These are phyloP conservation scores for Aquilaria agallochum DNA, from an alignment of 441 rosid species.

Conservation along the genomic window DNA sequence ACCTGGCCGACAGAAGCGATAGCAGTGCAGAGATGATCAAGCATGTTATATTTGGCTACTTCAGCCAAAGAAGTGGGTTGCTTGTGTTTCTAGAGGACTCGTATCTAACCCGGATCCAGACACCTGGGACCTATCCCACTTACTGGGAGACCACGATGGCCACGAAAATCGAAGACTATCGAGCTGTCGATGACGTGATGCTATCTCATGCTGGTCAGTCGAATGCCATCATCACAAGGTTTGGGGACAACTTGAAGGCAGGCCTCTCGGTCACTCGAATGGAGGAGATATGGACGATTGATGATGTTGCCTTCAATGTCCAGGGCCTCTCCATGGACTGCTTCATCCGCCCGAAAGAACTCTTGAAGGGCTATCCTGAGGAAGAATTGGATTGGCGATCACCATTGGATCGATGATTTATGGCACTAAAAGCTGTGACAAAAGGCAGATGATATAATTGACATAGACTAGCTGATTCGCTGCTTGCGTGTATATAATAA, in stretches of 20 bases:
- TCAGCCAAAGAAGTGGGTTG: slow-evolving; percentile 87
- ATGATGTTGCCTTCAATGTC: slow-evolving; percentile 81
- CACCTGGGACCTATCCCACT: slow-evolving; percentile 70
- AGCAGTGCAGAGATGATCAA: slow-evolving; percentile 90
- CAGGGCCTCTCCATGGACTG: slow-evolving; percentile 75
- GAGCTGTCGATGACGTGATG: slow-evolving; percentile 64
- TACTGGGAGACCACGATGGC: slow-evolving; percentile 95
- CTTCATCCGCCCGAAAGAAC: slow-evolving; percentile 84
- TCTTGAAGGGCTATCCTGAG: slow-evolving; percentile 34
- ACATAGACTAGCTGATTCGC: slow-evolving; percentile 12
- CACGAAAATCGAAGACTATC: slow-evolving; percentile 64
- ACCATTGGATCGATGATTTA: slow-evolving; percentile 17
- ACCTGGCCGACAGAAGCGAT: slow-evolving; percentile 69
- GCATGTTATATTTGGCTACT: slow-evolving; percentile 77
- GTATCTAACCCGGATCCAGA: slow-evolving; percentile 76
- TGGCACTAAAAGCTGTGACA: not conserved
- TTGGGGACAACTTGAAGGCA: slow-evolving; percentile 68
- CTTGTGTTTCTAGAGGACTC: slow-evolving; percentile 79
- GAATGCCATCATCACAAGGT: slow-evolving; percentile 65
- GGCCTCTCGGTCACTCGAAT: slow-evolving; percentile 72
- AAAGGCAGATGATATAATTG: not conserved
- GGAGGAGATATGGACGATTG: slow-evolving; percentile 83
- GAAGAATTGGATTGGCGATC: slow-evolving; percentile 37
- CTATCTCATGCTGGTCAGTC: slow-evolving; percentile 81
- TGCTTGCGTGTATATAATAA: slow-evolving; percentile 2